A percentile compares a stretch with the other conserved stretches of the same genome.
Conservation (phyloP, 129 eudicot genomes). For the Flaveria bidentis region DNA sequence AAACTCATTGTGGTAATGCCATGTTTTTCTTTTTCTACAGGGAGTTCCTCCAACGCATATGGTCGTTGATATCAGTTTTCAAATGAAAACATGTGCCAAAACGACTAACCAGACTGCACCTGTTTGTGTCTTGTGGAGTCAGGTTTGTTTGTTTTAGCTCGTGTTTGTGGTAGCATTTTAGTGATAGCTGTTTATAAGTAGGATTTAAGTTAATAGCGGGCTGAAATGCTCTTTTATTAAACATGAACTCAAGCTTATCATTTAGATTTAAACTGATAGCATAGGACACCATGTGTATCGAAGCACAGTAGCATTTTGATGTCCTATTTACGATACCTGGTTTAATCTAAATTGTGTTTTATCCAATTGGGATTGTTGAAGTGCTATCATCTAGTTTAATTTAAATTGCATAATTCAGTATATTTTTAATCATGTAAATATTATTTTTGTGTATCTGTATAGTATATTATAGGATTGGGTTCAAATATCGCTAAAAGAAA, state of each 20-base stretch:
- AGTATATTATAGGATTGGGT: too few relatives aligned
- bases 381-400: neutral
- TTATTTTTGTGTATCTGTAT: too few relatives aligned
- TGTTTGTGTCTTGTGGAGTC: neutral
- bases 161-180: neutral
- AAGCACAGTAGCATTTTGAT: neutral
- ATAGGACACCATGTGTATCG: neutral
- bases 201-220: conserved; percentile 11
- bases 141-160: conserved; percentile 20
- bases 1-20: neutral
- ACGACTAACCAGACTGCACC: conserved; percentile 10
- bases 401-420: neutral
- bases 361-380: neutral
- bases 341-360: neutral
- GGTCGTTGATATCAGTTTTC: conserved; percentile 21
- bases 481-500: too few relatives aligned
- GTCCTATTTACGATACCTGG: neutral
- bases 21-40: conserved; percentile 1
- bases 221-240: conserved; percentile 8
- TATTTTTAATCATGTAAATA: too few relatives aligned
- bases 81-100: neutral
- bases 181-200: conserved; percentile 17
- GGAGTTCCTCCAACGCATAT: conserved; percentile 22
- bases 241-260: neutral
- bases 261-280: neutral